A percentile compares a stretch with the other conserved stretches of the same genome.
phyloP scores from a whole-genome alignment of 2,329 filamentous ascomycete species.

The Sarocladium oryzae region DNA sequence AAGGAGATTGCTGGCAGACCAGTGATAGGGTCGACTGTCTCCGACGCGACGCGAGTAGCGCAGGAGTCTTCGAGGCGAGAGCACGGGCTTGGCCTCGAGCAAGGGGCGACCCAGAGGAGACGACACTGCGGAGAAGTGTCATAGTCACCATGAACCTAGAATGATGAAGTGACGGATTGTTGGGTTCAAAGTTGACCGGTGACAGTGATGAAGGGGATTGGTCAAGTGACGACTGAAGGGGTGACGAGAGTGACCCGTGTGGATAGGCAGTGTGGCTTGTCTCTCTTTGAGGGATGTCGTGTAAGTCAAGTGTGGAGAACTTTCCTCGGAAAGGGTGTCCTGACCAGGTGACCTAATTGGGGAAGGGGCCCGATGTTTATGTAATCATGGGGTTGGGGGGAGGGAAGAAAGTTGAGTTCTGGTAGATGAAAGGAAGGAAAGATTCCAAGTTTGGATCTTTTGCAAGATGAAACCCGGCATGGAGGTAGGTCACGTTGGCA shows the following conservation, averaged over 20 bases:
- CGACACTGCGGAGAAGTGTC: not conserved
- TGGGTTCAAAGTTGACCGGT: not conserved
- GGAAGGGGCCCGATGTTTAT: not conserved
- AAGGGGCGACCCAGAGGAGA: not conserved
- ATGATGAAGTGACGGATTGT: not conserved
- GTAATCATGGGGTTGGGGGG: not conserved
- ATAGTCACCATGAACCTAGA: not conserved
- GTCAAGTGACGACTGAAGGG: not conserved
- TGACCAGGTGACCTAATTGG: not conserved
- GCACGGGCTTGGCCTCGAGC: not conserved
- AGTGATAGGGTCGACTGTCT: not conserved
- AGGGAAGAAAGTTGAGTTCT: not conserved
- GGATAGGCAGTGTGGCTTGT: not conserved
- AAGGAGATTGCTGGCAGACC: not conserved
- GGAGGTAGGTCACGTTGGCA: constrained; percentile 2
- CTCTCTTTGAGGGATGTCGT: not conserved
- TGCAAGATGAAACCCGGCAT: not conserved
- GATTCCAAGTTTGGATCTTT: not conserved
- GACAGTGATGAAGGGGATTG: not conserved
- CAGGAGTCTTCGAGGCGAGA: not conserved
- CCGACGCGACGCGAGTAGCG: not conserved
- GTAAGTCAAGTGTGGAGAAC: constrained; percentile 6
- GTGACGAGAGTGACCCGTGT: not conserved
- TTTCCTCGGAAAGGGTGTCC: too few relatives aligned
- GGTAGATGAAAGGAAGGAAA: not conserved